Conservation (phyloP, 148 eudicot species). For the Rhododendron ovatum region DNA sequence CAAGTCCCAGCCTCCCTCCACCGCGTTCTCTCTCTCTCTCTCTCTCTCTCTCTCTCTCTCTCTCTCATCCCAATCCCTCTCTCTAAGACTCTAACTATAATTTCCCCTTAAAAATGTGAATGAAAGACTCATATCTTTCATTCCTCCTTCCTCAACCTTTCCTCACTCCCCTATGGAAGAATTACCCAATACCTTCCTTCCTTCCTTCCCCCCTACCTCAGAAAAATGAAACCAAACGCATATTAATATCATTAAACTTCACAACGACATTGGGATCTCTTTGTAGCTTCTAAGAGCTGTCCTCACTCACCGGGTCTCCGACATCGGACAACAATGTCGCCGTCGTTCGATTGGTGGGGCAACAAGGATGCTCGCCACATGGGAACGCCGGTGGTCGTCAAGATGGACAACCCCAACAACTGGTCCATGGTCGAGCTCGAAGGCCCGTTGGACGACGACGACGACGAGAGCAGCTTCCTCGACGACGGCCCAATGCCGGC, state of each 20-base stretch:
- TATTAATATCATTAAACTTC: neutral
- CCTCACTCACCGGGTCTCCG: neutral
- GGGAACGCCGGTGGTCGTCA: slow-evolving; percentile 86
- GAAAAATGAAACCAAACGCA: slow-evolving; percentile 11
- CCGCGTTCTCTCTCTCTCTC: neutral
- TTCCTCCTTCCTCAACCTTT: neutral
- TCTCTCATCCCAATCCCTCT: slow-evolving; percentile 3
- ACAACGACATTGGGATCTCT: neutral
- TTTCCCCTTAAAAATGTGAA: neutral
- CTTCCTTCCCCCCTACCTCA: neutral
- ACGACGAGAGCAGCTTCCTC: slow-evolving; percentile 24
- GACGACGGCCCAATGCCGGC: slow-evolving; percentile 9
- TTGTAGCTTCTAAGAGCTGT: neutral
- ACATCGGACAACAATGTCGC: slow-evolving; percentile 36
- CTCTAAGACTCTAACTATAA: neutral
- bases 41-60: slow-evolving; percentile 8
- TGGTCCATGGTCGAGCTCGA: slow-evolving; percentile 88
- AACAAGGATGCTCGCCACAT: slow-evolving; percentile 37
- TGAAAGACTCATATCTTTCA: neutral
- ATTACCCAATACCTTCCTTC: neutral
- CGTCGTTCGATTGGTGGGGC: slow-evolving; percentile 65
- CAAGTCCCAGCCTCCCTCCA: neutral
- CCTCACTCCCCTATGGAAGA: too few relatives aligned
- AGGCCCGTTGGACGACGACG: slow-evolving; percentile 26
- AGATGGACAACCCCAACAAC: slow-evolving; percentile 87